A percentile compares a stretch with the other conserved stretches of the same genome.
Conservation (phyloP, 441 rosid species). For the Capsella rubella region DNA sequence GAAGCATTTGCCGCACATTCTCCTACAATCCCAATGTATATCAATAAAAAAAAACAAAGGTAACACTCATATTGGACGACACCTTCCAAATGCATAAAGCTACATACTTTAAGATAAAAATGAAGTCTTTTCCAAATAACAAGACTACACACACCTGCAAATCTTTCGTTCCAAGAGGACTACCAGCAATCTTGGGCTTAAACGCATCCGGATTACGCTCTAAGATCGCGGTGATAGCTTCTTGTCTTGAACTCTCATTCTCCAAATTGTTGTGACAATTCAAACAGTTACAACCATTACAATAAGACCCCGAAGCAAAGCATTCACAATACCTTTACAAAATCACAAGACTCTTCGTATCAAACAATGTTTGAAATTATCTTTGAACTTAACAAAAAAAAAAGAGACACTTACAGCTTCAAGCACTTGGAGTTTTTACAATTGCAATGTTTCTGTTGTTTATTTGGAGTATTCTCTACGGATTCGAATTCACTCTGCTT, state of each 20-base stretch:
- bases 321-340: constrained; percentile 90
- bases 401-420: constrained; percentile 63
- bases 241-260: constrained; percentile 76
- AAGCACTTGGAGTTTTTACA: constrained; percentile 73
- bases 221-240: constrained; percentile 72
- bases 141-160: constrained; percentile 62
- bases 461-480: constrained; percentile 62
- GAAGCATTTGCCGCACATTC: constrained; percentile 60
- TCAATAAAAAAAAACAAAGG: too few relatives aligned
- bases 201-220: constrained; percentile 97
- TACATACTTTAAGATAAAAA: not conserved
- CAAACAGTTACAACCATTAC: constrained; percentile 93
- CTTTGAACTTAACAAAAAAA: not conserved
- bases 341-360: not conserved
- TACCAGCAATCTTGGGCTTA: constrained; percentile 93
- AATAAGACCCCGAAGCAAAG: constrained; percentile 90
- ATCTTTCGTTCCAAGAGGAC: constrained; percentile 73
- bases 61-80: not conserved
- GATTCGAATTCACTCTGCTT: constrained; percentile 41
- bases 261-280: constrained; percentile 93
- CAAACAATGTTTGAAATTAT: not conserved
- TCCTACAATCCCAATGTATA: constrained; percentile 51
- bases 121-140: not conserved
- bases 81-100: constrained; percentile 8
- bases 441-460: constrained; percentile 64